Evolutionary conservation across 2,329 filamentous ascomycete species (phyloP), one percentile per base, ranked within the genome.

Genomic region (Emericellopsis atlantica): DNA sequence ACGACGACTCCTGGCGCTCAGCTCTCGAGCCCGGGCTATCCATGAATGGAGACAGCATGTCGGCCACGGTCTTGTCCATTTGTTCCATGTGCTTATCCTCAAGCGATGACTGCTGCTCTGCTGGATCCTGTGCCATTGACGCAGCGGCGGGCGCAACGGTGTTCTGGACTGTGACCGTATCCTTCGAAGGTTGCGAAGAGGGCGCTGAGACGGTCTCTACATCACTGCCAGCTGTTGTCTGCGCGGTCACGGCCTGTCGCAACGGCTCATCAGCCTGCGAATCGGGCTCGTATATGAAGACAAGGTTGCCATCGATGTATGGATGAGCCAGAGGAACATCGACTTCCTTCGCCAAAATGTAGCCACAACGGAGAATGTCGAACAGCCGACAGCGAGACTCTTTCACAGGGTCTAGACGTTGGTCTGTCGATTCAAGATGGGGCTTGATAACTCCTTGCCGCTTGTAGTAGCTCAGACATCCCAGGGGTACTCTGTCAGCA

Each of bases 41-140:
- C 21, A 74, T 49, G 44, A 73, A 71, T 5, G 65, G 66, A 21
- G 67, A 62, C n/a, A 74, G 56, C 53, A 72, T 66, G 40, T 63
- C 59, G 32, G 65, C 61, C 43, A 73, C 64, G 16, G 59, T 62
- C 26, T 50, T 52, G 21, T 69, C 62, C 4, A 53, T 51, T 16
- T 59, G 49, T 7, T 59, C 55, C 26, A 44, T 36, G 4, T 48
- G 18, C 24, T 35, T 9, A 15, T 15, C 32, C 32, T 35, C 26
- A 29, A 29, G 26, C 26, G 26, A 29, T 7, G 26, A 9, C 12
- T 29, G 26, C 26, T 29, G 26, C 12, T 29, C 12, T 12, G 8
- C 9, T 29, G 26, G 6, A 29, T 29, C 12, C 26, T 29, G 26
- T 12, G 9, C 26, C 26, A 29, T 9, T 29, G 26, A 29, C 8